Conservation (phyloP, 1,284 basidiomycete species). For the Moesziomyces sp. region DNA sequence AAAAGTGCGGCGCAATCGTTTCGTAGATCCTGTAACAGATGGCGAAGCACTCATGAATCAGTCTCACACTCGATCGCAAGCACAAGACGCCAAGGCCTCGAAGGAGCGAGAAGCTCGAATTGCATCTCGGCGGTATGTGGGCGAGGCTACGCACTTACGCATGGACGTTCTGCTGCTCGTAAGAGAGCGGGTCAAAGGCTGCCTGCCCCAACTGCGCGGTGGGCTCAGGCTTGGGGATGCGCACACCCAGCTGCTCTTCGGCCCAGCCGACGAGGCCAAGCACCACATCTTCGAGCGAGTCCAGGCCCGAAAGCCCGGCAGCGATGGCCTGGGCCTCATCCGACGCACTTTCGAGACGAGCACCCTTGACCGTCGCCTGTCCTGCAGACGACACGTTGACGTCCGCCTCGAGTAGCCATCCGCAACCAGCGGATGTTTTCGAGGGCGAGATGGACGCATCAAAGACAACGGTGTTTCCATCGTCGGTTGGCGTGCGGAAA, state of each 20-base stretch:
- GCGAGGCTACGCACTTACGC: slow-evolving; percentile 54
- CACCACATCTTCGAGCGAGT: slow-evolving; percentile 38
- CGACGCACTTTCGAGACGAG: slow-evolving; percentile 21
- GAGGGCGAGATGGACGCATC: slow-evolving; percentile 28
- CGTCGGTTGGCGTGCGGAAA: slow-evolving; percentile 20
- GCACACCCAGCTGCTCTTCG: slow-evolving; percentile 17
- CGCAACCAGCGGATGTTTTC: slow-evolving; percentile 3
- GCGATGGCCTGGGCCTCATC: slow-evolving; percentile 18
- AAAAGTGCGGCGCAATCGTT: slow-evolving; percentile 89
- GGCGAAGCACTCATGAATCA: background rate
- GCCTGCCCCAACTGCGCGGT: background rate
- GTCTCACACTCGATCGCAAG: background rate
- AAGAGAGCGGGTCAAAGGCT: slow-evolving; percentile 45
- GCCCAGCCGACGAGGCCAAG: slow-evolving; percentile 28
- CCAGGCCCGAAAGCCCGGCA: slow-evolving; percentile 14
- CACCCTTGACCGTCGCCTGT: background rate
- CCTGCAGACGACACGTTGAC: slow-evolving; percentile 1
- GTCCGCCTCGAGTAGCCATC: slow-evolving; percentile 29
- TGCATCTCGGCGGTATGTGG: background rate
- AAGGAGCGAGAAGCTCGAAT: background rate
- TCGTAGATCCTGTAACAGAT: slow-evolving; percentile 76
- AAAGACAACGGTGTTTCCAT: slow-evolving; percentile 12
- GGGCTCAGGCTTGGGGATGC: slow-evolving; percentile 18
- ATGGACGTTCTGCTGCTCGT: slow-evolving; percentile 65
- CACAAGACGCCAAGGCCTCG: background rate